phyloP scores from a whole-genome alignment of 2,329 filamentous ascomycete genomes.

The Neonectria neomacrospora region DNA sequence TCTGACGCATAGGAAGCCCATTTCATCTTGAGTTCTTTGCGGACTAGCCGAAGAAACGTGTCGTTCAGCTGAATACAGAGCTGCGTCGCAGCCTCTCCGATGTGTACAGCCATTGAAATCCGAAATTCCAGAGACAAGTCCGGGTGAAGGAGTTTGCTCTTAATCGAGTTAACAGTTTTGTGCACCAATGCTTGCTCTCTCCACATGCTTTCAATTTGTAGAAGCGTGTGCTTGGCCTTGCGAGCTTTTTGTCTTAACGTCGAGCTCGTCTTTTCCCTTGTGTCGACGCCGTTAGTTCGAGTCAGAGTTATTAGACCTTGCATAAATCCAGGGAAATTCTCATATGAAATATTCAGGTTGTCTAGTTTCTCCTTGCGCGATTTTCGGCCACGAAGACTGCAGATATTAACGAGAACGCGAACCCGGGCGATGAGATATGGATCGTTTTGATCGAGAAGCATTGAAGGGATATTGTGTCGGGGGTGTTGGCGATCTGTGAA shows the following conservation, averaged over 20 bases:
- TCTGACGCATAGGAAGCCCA: neutral
- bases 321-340: conserved; percentile 36
- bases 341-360: conserved; percentile 44
- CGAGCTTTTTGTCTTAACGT: conserved; percentile 20
- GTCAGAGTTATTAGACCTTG: conserved; percentile 36
- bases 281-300: conserved; percentile 22
- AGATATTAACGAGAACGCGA: conserved; percentile 51
- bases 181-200: conserved; percentile 47
- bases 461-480: conserved; percentile 41
- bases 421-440: conserved; percentile 48
- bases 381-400: conserved; percentile 41
- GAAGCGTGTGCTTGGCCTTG: conserved; percentile 38
- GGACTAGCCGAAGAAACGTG: conserved; percentile 35
- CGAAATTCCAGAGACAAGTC: conserved; percentile 45
- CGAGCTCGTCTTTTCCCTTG: too few relatives aligned
- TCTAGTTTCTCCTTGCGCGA: conserved; percentile 31
- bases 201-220: conserved; percentile 50
- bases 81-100: conserved; percentile 38
- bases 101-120: conserved; percentile 44
- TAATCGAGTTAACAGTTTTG: conserved; percentile 47
- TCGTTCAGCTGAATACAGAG: conserved; percentile 37
- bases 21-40: conserved; percentile 14
- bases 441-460: conserved; percentile 40
- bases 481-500: conserved; percentile 41
- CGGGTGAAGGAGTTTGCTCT: conserved; percentile 50